Evolutionary conservation across 176 grass and related monocot genomes (phyloP), one percentile per base, ranked within the genome.

Genomic region (Echinochloa phyllopogon): DNA sequence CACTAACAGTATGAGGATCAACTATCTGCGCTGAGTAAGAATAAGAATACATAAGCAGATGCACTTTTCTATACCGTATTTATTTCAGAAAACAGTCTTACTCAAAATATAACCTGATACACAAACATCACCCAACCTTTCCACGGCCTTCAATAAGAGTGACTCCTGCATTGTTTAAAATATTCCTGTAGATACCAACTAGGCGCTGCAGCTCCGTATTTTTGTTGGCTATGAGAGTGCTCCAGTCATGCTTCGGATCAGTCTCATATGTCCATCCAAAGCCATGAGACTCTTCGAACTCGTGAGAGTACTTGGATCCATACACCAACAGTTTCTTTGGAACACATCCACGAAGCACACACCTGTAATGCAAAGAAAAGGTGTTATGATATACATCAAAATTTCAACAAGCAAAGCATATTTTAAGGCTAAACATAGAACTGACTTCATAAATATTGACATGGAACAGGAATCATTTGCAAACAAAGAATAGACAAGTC

Each of bases 261-360:
- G 64, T 83, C 82, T 88, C 94, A 70, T 93, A 91, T 57, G 29
- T 88, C 94, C 94, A 94, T 52, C 94, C 94, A 89, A 94, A 97
- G 10, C 87, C 85, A 87, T 25, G 89, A 82, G 78, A 86, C 74
- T 93, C 94, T 72, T 93, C 94, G 51, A 97, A 94, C 66, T 94
- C 91, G 50, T 97, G 94, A 16, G 77, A 89, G 53, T 93, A 94
- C 44, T 97, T 97, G 65, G 94, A 91, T 61, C 78, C 84, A 50
- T 94, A 94, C 4, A 97, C 91, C 49, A 97, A 29, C 21, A 97
- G 61, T 84, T 97, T 97, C 89, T 92, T 97, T 59, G 91, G 94
- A 81, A 97, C 87, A 27, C 94, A 94, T 13, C 93, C 89, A 49
- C 93, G 91, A 48, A 90, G 89, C 67, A 95, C 89, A 45, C 93